Evolutionary conservation across 1,284 basidiomycete genomes (phyloP).

Genomic region (Leccinum subatratum): DNA sequence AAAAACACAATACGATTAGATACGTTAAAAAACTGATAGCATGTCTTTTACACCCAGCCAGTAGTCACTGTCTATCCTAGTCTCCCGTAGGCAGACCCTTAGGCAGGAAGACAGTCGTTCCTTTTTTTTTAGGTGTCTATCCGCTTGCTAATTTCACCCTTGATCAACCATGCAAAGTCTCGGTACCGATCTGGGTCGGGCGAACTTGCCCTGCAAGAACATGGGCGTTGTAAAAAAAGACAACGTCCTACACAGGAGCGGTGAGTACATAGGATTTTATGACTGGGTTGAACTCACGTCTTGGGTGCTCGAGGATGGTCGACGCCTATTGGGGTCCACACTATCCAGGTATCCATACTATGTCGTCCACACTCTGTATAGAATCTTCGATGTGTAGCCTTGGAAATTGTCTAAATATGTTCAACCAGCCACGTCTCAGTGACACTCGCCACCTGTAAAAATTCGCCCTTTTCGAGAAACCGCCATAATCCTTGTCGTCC

Average conservation of each 20-base stretch:
- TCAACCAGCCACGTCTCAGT: neutral
- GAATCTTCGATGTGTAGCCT: conserved; percentile 71
- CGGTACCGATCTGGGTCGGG: conserved; percentile 47
- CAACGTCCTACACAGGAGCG: conserved; percentile 36
- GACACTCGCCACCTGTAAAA: conserved; percentile 60
- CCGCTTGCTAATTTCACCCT: conserved; percentile 72
- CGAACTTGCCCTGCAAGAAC: conserved; percentile 74
- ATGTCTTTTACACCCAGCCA: conserved; percentile 77
- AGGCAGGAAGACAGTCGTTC: too few species aligned
- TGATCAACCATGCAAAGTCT: conserved; percentile 88
- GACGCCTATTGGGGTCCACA: conserved; percentile 70
- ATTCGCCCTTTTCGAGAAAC: conserved; percentile 69
- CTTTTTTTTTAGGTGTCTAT: too few species aligned
- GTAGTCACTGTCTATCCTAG: conserved; percentile 61
- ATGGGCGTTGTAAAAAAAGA: conserved; percentile 81
- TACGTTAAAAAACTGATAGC: conserved; percentile 54
- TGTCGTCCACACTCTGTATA: conserved; percentile 61
- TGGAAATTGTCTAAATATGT: conserved; percentile 5
- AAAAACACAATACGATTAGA: conserved; percentile 4
- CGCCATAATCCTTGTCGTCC: conserved; percentile 62
- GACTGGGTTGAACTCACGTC: conserved; percentile 39
- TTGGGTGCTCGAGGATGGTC: conserved; percentile 42
- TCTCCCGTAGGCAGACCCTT: too few species aligned
- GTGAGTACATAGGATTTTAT: too few species aligned
- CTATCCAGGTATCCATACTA: conserved; percentile 84